Percentiles rank a stretch among this genome's conserved stretches.
Conservation (phyloP, 108 stramenopile genomes). For the Cyclostephanos invisitatus region DNA sequence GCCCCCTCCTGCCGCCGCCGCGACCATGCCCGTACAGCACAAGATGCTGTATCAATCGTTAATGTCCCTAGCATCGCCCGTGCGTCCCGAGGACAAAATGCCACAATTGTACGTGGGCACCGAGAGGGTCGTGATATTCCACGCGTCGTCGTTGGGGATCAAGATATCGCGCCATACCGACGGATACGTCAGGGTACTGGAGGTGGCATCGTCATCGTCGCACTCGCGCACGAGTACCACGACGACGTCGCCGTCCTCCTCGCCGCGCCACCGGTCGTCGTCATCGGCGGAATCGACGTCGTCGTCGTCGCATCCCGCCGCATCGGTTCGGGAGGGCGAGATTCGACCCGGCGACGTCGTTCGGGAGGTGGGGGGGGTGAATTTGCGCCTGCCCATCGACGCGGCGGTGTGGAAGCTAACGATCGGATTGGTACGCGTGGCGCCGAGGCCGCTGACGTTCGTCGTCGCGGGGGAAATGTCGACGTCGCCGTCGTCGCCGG, state of each 20-base stretch:
- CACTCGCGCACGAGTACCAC: too few species aligned
- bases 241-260: too few species aligned
- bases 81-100: not conserved
- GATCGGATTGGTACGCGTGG: constrained; percentile 45
- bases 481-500: not conserved
- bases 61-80: not conserved
- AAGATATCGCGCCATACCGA: constrained; percentile 41
- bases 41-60: constrained; percentile 3
- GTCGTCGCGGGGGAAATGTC: constrained; percentile 21
- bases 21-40: not conserved
- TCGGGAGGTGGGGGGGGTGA: constrained; percentile 32
- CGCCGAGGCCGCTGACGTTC: constrained; percentile 35
- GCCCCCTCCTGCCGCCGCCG: not conserved
- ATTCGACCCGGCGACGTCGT: constrained; percentile 32
- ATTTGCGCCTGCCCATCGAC: constrained; percentile 45
- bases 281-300: too few species aligned
- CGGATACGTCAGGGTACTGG: constrained; percentile 37
- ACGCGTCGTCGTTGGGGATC: constrained; percentile 33
- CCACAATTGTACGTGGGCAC: constrained; percentile 16
- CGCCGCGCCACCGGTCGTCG: too few species aligned
- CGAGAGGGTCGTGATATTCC: constrained; percentile 29
- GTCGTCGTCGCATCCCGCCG: constrained; percentile 3
- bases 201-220: not conserved
- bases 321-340: constrained; percentile 24
- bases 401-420: constrained; percentile 36